Percentiles rank a stretch among this genome's conserved stretches.
Conservation (phyloP, 805 yeast species). For the Starmerella potacharoeniae region DNA sequence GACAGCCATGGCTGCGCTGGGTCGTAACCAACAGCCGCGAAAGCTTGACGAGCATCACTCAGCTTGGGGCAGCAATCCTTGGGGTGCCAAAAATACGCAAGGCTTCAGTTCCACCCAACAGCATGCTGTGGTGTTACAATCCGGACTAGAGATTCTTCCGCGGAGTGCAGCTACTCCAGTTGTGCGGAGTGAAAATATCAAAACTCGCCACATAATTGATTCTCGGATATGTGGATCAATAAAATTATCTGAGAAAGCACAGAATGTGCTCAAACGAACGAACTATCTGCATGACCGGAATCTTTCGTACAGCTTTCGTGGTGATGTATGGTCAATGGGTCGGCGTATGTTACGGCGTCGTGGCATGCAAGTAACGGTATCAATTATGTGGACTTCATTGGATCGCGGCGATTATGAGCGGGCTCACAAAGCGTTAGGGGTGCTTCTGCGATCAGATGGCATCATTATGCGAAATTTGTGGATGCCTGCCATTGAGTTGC, state of each 20-base stretch:
- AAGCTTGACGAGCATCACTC: neutral
- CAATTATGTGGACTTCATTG: conserved; percentile 6
- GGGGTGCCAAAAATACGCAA: neutral
- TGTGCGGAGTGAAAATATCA: neutral
- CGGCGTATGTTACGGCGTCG: conserved; percentile 10
- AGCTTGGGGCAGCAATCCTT: neutral
- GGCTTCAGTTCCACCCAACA: neutral
- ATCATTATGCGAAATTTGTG: conserved; percentile 13
- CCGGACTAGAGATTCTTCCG: conserved; percentile 11
- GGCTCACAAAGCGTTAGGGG: conserved; percentile 10
- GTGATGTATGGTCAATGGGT: neutral
- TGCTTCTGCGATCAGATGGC: conserved; percentile 9
- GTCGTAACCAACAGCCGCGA: neutral
- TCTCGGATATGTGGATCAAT: neutral
- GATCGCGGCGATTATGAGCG: conserved; percentile 16
- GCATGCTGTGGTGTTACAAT: neutral
- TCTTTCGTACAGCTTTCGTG: neutral
- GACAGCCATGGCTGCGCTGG: neutral
- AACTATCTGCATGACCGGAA: conserved; percentile 6
- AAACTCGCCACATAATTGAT: neutral
- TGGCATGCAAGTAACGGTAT: conserved; percentile 10
- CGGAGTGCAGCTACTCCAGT: conserved; percentile 11
- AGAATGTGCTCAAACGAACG: conserved; percentile 9
- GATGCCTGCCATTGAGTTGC: conserved; percentile 18
- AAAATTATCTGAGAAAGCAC: neutral